Percentiles rank a stretch among this genome's conserved stretches.
phyloP scores from a whole-genome alignment of 371 early-diverging fungal genomes.

The Mucor indicus region DNA sequence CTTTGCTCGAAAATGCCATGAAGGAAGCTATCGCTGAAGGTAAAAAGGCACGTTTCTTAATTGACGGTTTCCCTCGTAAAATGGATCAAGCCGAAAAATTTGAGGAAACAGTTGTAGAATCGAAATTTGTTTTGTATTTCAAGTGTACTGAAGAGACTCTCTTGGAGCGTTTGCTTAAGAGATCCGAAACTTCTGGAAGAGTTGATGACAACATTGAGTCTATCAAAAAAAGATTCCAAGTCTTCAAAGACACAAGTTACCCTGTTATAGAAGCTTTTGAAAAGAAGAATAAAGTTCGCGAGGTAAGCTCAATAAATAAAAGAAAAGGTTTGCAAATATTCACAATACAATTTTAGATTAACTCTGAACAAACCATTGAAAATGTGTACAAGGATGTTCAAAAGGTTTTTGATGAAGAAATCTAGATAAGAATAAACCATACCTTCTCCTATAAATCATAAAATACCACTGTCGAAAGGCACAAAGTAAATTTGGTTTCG shows the following conservation, averaged over 20 bases:
- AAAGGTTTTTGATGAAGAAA: conserved; percentile 34
- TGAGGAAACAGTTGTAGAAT: conserved; percentile 72
- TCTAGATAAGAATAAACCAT: conserved; percentile 1
- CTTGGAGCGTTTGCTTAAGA: conserved; percentile 77
- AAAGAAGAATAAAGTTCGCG: conserved; percentile 68
- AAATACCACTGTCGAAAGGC: too few relatives aligned
- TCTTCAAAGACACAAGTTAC: conserved; percentile 76
- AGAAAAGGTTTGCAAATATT: conserved; percentile 27
- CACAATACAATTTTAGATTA: conserved; percentile 43
- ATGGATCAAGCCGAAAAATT: conserved; percentile 91
- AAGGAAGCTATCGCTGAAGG: conserved; percentile 54
- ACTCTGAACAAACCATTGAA: conserved; percentile 52
- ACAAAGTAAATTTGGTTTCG: too few relatives aligned
- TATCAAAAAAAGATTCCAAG: conserved; percentile 90
- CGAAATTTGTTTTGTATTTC: conserved; percentile 76
- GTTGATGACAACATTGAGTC: conserved; percentile 92
- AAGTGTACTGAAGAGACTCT: conserved; percentile 86
- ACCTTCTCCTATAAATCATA: too few relatives aligned
- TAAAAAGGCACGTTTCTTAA: conserved; percentile 68
- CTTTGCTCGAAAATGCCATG: conserved; percentile 88
- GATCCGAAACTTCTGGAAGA: conserved; percentile 88
- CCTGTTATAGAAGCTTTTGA: conserved; percentile 85
- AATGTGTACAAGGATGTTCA: conserved; percentile 55
- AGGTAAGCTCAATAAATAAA: conserved; percentile 35
- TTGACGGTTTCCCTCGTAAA: conserved; percentile 94